Base-by-base conservation (phyloP, 2,329 filamentous ascomycete genomes). In the Pseudogymnoascus sp. region DNA sequence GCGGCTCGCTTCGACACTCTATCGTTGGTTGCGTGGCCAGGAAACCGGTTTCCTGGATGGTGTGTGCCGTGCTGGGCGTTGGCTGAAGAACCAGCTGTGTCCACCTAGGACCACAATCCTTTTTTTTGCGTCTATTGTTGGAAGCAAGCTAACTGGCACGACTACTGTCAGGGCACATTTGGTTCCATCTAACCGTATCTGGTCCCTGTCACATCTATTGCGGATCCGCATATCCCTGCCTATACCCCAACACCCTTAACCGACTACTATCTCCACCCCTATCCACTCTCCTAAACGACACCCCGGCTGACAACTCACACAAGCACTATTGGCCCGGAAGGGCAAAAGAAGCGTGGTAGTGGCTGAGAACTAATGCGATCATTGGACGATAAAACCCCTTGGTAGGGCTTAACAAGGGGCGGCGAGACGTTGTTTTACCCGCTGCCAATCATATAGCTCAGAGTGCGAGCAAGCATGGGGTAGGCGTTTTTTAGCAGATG, bases 121-220 rank as follows among this genome's bases (percentile, higher is more conserved):
- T 5, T 56, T 16, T 28, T 53, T 8, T 18, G 14, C 9, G 25
- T 56, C 46, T 56, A 56, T 56, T 56, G 46, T 56, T 56, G 46
- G 46, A 56, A 56, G 25, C 25, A 56, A 56, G 46, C 46, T 56
- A 56, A 18, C 46, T 56, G 25, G 46, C 14, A 18, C 46, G n/a
- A 28, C 28, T 53, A 31, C 46, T 56, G 46, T 34, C 46, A 56
- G 46, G 46, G 28, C 7, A 53, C 46, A 31, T 53, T n/a, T 25
- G 23, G 25, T 49, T 11, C 25, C 8, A 4, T 18, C 46, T 53
- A 31, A 11, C 46, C 7, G 28, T 9, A 56, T 56, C 4, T 34
- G 6, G 46, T 56, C 46, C 46, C 46, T 34, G 46, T 56, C 46
- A 56, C 25, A 56, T 31, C 25, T 18, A 56, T 56, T 56, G 28